Evolutionary conservation across 495 filamentous ascomycete species (phyloP), one percentile per base, ranked within the genome.

Genomic region (Cryomyces minteri): DNA sequence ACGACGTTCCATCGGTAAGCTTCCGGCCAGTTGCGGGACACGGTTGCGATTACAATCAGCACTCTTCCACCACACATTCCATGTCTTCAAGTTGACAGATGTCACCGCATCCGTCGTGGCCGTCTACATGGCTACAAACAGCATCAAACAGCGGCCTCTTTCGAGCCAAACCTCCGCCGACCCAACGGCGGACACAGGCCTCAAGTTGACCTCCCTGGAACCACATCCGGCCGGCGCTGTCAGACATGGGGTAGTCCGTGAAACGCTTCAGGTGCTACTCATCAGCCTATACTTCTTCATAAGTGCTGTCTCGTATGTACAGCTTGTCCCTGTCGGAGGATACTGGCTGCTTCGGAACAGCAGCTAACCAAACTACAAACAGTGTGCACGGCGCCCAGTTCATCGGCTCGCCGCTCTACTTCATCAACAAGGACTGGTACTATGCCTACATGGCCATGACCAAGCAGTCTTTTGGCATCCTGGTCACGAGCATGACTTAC

Each of bases 401-500:
- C 43, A 50, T 87, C 47, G 81, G 80, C 36, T 63, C 70, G 0
- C 79, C 78, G 34, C 63, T 87, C 11, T 87, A 87, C 55, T 73
- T 74, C 52, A 58, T 82, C 49, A 75, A 72, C 56, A 74, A 71
- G 52, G 73, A 82, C 33, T 62, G 73, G 36, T 88, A 81, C 66
- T 79, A 87, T 57, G 68, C 77, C 39, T 85, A 77, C 60, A 87
- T 88, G 73, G 72, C 82, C 31, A 54, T 82, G 50, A 82, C 79
- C 0, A 88, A 90, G 57, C 72, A 78, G 47, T 74, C 68, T 32
- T 88, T 87, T 57, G 83, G 81, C 29, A 59, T 88, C 5, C 52
- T 83, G 28, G 73, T 79, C 45, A 83, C 74, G 9, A 81, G 76
- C 18, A 74, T 86, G 67, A 87, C 82, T 12, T 71, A 86, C 49